Evolutionary conservation across 2,329 filamentous ascomycete species (phyloP), one percentile per base, ranked within the genome.

Genomic region (Clonostachys byssicola): DNA sequence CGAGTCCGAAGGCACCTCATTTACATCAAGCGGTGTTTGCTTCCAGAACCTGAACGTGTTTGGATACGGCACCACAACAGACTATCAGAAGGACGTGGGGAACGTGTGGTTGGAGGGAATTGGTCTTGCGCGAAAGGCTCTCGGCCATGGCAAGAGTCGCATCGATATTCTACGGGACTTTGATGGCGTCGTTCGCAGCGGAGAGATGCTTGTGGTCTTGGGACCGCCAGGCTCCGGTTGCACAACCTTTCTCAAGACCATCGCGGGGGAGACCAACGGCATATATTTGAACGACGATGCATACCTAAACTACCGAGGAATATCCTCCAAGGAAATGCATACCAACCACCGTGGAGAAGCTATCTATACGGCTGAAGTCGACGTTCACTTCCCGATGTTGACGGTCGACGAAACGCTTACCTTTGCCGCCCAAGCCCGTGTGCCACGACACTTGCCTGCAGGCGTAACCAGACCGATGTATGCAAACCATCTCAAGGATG

Each of bases 321-420:
- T 81, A 50, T 70, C 73, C 5, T 70, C 80, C 43, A 62, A 79
- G 49, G 70, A 81, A 53, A 85, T 85, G 74, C 70, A 76, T 57
- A 74, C 71, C 20, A 71, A 73, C 53, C 57, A 54, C 49, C 43
- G 51, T 81, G 82, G 83, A 42, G 82, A 86, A 59, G 78, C 79
- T 35, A 85, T 85, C 54, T 86, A 85, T 60, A 84, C 79, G 0
- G 80, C 81, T 38, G 81, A 85, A 60, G 80, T 81, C 12, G 83
- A 86, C 55, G 74, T 79, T 8, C 79, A 83, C 58, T 83, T 83
- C 52, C 76, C 80, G 1, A 71, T 73, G 54, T 59, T 85, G 51
- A 77, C 73, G 6, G 80, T 84, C 13, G 78, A 77, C 46, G 76
- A 85, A 52, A 85, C 81, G 0, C 67, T 85, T 10, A 74, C 72